Percentiles rank a stretch among this genome's conserved stretches.
Conservation (phyloP, 1,284 basidiomycete species). For the Amanita bisporigera region DNA sequence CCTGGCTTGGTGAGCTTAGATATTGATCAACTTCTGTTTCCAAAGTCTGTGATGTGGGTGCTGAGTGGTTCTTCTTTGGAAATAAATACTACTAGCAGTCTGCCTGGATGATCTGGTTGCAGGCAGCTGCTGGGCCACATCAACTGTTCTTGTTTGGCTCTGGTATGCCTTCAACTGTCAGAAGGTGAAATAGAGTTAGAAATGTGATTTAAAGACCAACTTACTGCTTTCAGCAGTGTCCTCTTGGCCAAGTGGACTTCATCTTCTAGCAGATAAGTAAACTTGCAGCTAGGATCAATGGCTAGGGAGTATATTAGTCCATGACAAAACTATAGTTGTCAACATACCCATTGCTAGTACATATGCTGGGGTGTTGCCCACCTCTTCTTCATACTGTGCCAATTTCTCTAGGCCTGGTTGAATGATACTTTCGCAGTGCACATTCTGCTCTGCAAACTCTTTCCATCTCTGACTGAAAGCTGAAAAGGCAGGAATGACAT, state of each 20-base stretch:
- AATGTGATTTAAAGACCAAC: no score
- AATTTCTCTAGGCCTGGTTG: constrained; percentile 38
- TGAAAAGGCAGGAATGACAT: constrained; percentile 32
- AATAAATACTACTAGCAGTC: not conserved
- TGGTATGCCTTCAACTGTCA: not conserved
- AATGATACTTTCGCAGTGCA: constrained; percentile 25
- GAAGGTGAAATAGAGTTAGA: not conserved
- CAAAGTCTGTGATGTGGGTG: not conserved
- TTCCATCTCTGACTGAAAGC: constrained; percentile 34
- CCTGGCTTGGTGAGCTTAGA: not conserved
- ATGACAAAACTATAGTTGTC: not conserved
- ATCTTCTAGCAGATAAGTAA: not conserved
- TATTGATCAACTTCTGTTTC: not conserved
- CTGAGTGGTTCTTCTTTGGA: not conserved
- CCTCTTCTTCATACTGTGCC: constrained; percentile 23
- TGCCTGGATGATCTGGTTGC: not conserved
- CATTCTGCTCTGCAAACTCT: constrained; percentile 20
- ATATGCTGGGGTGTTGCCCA: constrained; percentile 29
- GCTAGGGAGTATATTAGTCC: not conserved
- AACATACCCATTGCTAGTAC: constrained; percentile 31
- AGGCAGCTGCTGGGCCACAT: not conserved
- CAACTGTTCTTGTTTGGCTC: not conserved
- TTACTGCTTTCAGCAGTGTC: no score
- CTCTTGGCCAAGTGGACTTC: no score
- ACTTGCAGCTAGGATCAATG: not conserved